Evolutionary conservation across 129 eudicot species (phyloP).

Genomic region (Artemisia annua): DNA sequence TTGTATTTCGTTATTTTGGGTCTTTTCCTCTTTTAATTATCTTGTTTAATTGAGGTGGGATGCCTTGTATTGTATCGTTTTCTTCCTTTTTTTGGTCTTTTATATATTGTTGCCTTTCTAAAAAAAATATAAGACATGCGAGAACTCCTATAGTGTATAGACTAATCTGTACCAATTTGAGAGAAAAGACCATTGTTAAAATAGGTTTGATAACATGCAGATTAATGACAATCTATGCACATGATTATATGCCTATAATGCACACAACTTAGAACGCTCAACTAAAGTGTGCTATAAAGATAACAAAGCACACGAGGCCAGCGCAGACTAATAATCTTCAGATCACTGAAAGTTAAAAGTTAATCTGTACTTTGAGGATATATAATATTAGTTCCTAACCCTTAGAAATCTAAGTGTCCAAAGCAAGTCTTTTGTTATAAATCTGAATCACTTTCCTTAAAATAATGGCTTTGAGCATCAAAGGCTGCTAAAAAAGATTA

Average conservation of each 20-base stretch:
- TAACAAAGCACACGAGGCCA: conserved; percentile 39
- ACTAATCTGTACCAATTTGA: background rate
- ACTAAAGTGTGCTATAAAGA: conserved; percentile 8
- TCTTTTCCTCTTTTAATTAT: too few relatives aligned
- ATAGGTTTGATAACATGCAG: conserved; percentile 16
- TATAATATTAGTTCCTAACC: conserved; percentile 40
- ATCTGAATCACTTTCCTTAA: conserved; percentile 24
- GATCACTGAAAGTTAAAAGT: conserved; percentile 27
- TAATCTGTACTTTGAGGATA: conserved; percentile 48
- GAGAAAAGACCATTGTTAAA: background rate
- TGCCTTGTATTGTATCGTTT: too few relatives aligned
- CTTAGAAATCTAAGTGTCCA: conserved; percentile 24
- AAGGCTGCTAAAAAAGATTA: conserved; percentile 33
- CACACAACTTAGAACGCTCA: conserved; percentile 17
- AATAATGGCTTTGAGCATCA: conserved; percentile 27
- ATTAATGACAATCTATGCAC: conserved; percentile 28
- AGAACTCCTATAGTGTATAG: background rate
- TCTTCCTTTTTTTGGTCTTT: too few relatives aligned
- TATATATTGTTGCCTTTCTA: too few relatives aligned
- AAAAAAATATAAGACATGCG: background rate
- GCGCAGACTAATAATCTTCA: conserved; percentile 23
- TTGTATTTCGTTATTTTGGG: too few relatives aligned
- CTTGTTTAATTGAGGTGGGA: too few relatives aligned
- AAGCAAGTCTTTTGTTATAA: conserved; percentile 31
- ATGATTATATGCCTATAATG: conserved; percentile 33